Evolutionary conservation across 148 eudicot species (phyloP).

Genomic region (Rhododendron henanense): DNA sequence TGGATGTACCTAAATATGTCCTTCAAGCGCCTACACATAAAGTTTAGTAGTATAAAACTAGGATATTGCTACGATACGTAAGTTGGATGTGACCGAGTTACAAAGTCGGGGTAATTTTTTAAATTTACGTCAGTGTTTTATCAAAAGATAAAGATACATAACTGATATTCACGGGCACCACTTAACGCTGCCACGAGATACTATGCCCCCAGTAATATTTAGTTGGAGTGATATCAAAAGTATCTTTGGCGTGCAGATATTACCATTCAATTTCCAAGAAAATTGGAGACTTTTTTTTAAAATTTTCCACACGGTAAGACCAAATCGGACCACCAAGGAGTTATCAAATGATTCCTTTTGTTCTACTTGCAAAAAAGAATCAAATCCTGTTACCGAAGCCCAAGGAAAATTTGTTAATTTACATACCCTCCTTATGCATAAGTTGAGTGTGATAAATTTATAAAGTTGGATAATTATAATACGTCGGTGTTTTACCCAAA

Average conservation of each 20-base stretch:
- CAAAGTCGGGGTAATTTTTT: neutral
- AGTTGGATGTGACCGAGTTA: neutral
- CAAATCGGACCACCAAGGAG: neutral
- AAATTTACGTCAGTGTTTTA: neutral
- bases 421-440: too few relatives aligned
- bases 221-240: neutral
- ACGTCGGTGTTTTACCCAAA: neutral
- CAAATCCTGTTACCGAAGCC: neutral
- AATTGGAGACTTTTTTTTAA: neutral
- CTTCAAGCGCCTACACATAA: neutral
- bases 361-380: neutral
- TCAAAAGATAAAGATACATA: neutral
- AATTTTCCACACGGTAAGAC: neutral
- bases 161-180: too few relatives aligned
- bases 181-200: neutral
- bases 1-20: too few relatives aligned
- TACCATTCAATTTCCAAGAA: neutral
- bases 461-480: neutral
- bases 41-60: neutral
- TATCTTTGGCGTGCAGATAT: neutral
- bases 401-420: neutral
- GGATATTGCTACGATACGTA: neutral
- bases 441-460: neutral
- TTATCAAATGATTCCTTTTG: neutral
- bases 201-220: neutral